phyloP scores from a whole-genome alignment of 1,139 yeast genomes.

The Pichia sp. region DNA sequence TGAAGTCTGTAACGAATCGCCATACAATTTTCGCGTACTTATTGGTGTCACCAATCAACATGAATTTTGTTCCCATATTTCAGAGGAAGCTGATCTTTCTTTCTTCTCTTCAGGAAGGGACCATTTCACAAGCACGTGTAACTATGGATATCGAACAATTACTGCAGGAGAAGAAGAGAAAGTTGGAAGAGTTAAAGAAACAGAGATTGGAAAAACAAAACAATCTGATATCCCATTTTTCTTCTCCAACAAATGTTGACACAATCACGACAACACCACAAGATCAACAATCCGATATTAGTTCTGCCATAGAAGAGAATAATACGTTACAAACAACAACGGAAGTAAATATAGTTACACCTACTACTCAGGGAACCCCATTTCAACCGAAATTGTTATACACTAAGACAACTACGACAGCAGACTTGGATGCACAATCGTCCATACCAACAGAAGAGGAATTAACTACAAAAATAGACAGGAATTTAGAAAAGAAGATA shows the following conservation, averaged over 20 bases:
- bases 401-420: background rate
- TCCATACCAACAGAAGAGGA: background rate
- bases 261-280: no score
- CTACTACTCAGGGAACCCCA: background rate
- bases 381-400: background rate
- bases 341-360: background rate
- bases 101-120: no score
- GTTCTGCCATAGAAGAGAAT: no score
- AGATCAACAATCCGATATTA: background rate
- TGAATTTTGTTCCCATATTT: no score
- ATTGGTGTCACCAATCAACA: no score
- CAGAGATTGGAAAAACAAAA: constrained; percentile 6
- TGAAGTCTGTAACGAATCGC: no score
- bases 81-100: no score
- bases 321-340: background rate
- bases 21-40: no score
- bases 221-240: background rate
- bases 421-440: background rate
- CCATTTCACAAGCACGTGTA: background rate
- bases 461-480: constrained; percentile 2
- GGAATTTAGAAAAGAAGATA: constrained; percentile 12
- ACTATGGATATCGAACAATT: constrained; percentile 14
- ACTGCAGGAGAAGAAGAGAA: constrained; percentile 40
- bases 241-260: background rate
- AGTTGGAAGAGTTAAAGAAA: constrained; percentile 7